Conservation (phyloP, 2,329 filamentous ascomycete species). For the Claviceps sp. region DNA sequence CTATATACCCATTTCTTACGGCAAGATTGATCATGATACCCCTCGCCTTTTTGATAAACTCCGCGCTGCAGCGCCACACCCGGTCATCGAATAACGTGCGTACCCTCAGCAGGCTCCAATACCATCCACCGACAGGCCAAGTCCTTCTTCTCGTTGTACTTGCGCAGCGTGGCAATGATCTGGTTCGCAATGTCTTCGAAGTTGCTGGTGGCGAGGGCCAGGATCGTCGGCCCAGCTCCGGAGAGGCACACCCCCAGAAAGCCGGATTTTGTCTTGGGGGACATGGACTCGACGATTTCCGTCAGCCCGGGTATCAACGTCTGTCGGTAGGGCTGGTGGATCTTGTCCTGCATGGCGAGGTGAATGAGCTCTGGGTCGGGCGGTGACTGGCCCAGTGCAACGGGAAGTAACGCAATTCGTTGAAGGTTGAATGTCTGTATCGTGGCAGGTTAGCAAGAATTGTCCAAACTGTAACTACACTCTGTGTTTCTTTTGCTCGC, state of each 20-base stretch:
- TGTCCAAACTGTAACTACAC: not conserved
- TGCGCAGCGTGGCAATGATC: slow-evolving; percentile 61
- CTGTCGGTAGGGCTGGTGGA: slow-evolving; percentile 93
- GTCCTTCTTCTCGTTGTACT: slow-evolving; percentile 40
- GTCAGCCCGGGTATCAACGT: slow-evolving; percentile 82
- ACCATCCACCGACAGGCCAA: slow-evolving; percentile 80
- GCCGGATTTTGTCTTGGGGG: slow-evolving; percentile 71
- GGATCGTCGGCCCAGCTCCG: slow-evolving; percentile 86
- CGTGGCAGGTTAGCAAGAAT: not conserved
- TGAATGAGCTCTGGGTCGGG: slow-evolving; percentile 91
- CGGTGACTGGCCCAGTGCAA: slow-evolving; percentile 77
- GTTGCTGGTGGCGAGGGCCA: slow-evolving; percentile 81
- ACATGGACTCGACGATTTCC: slow-evolving; percentile 84
- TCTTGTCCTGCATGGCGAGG: slow-evolving; percentile 95
- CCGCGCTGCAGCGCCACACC: not conserved
- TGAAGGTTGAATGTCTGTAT: slow-evolving; percentile 76
- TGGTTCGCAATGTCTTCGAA: slow-evolving; percentile 75
- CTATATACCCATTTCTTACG: too few species aligned
- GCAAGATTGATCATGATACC: not conserved
- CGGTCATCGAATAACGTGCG: slow-evolving; percentile 28
- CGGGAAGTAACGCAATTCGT: slow-evolving; percentile 78
- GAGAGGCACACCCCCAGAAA: slow-evolving; percentile 90
- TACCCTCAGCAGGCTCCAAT: slow-evolving; percentile 74
- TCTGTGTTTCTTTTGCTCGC: not conserved
- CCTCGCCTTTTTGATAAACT: not conserved